Evolutionary conservation across 495 filamentous ascomycete species (phyloP).

Genomic region (Aspergillus baeticus): DNA sequence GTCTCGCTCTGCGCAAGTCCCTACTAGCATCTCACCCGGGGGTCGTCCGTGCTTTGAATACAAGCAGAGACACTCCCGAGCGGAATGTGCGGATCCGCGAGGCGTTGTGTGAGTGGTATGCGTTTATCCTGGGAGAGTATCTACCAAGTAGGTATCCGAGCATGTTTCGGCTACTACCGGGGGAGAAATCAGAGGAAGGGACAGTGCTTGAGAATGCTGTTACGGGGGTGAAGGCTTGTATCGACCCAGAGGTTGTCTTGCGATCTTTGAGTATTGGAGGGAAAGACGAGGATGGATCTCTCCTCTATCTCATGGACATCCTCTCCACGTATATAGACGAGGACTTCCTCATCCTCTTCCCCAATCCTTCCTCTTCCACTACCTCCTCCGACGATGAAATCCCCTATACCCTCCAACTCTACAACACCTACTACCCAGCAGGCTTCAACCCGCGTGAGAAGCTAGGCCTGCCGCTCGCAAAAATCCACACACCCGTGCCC

Average conservation of each 20-base stretch:
- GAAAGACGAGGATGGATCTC: not conserved
- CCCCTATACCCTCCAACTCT: constrained; percentile 63
- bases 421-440: constrained; percentile 67
- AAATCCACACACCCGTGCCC: constrained; percentile 71
- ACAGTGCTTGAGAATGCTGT: constrained; percentile 6
- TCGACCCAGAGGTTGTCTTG: constrained; percentile 1
- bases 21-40: constrained; percentile 46
- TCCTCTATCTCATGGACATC: constrained; percentile 35
- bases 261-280: not conserved
- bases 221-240: not conserved
- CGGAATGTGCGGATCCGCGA: constrained; percentile 25
- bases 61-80: constrained; percentile 13
- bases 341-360: constrained; percentile 71
- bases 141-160: constrained; percentile 63
- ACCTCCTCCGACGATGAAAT: constrained; percentile 8
- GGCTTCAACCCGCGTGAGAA: constrained; percentile 69
- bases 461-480: constrained; percentile 57
- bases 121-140: constrained; percentile 58
- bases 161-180: constrained; percentile 45
- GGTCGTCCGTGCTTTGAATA: constrained; percentile 40
- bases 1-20: constrained; percentile 50
- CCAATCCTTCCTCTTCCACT: not conserved
- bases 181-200: not conserved
- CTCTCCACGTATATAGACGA: constrained; percentile 65
- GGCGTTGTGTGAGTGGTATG: constrained; percentile 63